A percentile compares a stretch with the other conserved stretches of the same genome.
phyloP scores from a whole-genome alignment of 2,329 filamentous ascomycete species.

The Penicillium sp. region DNA sequence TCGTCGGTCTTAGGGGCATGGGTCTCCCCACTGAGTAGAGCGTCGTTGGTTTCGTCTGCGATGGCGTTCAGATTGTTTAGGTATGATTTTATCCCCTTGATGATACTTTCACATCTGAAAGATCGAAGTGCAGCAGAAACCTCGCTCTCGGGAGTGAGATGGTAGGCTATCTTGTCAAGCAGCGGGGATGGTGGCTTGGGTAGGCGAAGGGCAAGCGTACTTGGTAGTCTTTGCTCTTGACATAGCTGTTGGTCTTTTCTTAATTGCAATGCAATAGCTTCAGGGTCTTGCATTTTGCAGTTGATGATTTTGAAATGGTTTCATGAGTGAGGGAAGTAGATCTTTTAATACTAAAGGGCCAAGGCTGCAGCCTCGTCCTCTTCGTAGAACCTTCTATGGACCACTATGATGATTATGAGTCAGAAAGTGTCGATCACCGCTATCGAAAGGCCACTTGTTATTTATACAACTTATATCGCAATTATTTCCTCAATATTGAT shows the following conservation, averaged over 20 bases:
- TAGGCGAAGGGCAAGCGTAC: constrained; percentile 14
- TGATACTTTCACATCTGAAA: constrained; percentile 20
- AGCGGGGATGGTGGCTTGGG: constrained; percentile 11
- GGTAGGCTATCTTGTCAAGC: constrained; percentile 8
- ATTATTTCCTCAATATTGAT: too few relatives aligned
- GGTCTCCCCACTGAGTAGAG: background rate
- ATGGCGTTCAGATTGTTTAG: constrained; percentile 13
- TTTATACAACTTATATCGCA: too few relatives aligned
- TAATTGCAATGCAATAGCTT: constrained; percentile 18
- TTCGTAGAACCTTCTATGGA: background rate
- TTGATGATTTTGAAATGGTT: too few relatives aligned
- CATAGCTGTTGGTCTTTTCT: constrained; percentile 21
- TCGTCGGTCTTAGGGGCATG: constrained; percentile 13
- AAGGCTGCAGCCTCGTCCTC: background rate
- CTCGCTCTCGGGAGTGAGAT: constrained; percentile 14
- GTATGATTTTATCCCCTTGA: constrained; percentile 19
- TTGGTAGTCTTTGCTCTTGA: constrained; percentile 31
- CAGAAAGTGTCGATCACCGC: background rate
- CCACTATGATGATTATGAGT: background rate
- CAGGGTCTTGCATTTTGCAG: background rate
- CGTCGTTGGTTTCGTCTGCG: background rate
- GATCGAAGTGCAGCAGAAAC: background rate
- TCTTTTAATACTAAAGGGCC: too few relatives aligned
- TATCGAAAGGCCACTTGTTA: background rate
- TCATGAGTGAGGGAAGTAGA: too few relatives aligned